Evolutionary conservation across 164 flowering plant genomes (phyloP), one percentile per base, ranked within the genome.

Genomic region (Berberis vulgaris): DNA sequence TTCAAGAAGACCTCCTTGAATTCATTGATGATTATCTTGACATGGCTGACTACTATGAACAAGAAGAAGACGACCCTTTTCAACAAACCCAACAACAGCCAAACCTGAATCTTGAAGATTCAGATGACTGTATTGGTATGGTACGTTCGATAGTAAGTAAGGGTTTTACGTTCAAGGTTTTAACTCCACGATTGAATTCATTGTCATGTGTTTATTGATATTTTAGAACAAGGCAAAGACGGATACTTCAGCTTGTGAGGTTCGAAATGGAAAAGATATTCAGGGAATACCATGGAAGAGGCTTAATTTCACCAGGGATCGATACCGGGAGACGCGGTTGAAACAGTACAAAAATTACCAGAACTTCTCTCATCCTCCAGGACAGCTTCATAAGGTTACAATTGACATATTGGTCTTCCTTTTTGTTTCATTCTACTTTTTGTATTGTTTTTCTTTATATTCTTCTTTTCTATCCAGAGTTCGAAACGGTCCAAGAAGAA

Each of bases 271-370:
- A 12, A 93, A 87, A 76, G 97, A 93, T 71, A 88, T 93, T 4
- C 98, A 93, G 66, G 98, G 97, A 39, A 85, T 93, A 3, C 97
- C 92, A 0, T 93, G 97, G 98, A 95, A 83, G 76, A 82, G 89
- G 79, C 72, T 94, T 44, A 86, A 82, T 67, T 86, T 74, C 60
- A 75, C 83, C 0, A 80, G 98, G 75, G 96, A 86, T 45, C 68
- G 76, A 76, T 88, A 86, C 67, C 92, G 97, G 3, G 88, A 90
- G 71, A 80, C 73, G 1, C 81, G 98, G 55, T 74, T 94, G 78
- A 84, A 76, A 79, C 84, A 87, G 64, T 94, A 90, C 69, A 84
- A 83, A 64, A 87, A 87, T 68, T 87, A 76, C 46, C 87, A 85
- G 81, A 85, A 69, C 67, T 80, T 88, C 53, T 71, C 85, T 0